phyloP scores from a whole-genome alignment of 495 filamentous ascomycete genomes.

The Stereocaulon alpinum region DNA sequence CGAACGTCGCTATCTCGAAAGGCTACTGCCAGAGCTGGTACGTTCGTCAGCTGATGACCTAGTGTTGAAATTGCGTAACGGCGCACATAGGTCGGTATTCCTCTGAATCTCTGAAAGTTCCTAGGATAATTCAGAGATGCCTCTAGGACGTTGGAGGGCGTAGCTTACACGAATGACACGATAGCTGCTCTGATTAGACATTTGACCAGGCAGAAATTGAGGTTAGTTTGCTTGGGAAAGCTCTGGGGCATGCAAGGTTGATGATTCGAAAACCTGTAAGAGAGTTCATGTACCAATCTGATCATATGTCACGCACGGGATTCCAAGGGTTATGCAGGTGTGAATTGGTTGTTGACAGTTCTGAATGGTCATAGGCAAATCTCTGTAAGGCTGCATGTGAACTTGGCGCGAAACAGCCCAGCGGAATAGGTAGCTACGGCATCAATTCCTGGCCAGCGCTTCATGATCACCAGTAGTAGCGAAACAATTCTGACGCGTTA shows the following conservation, averaged over 20 bases:
- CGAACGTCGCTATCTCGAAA: slow-evolving; percentile 81
- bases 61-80: neutral
- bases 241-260: neutral
- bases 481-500: neutral
- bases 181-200: slow-evolving; percentile 78
- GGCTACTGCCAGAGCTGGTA: slow-evolving; percentile 68
- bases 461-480: neutral
- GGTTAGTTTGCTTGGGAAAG: neutral
- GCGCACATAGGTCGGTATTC: slow-evolving; percentile 70
- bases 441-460: neutral
- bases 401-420: slow-evolving; percentile 1
- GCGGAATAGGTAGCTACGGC: neutral
- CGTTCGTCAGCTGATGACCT: slow-evolving; percentile 9
- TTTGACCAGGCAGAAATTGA: slow-evolving; percentile 26
- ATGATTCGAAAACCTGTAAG: neutral
- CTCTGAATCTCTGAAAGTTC: slow-evolving; percentile 71
- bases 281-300: slow-evolving; percentile 1
- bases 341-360: slow-evolving; percentile 1
- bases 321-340: neutral
- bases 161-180: slow-evolving; percentile 66
- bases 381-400: slow-evolving; percentile 8
- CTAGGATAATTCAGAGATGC: slow-evolving; percentile 33
- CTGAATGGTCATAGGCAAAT: neutral
- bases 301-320: neutral
- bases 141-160: slow-evolving; percentile 23